These are phyloP conservation scores for Trametes villosa DNA, from an alignment of 768 basidiomycete genomes.

Conservation along the genomic window DNA sequence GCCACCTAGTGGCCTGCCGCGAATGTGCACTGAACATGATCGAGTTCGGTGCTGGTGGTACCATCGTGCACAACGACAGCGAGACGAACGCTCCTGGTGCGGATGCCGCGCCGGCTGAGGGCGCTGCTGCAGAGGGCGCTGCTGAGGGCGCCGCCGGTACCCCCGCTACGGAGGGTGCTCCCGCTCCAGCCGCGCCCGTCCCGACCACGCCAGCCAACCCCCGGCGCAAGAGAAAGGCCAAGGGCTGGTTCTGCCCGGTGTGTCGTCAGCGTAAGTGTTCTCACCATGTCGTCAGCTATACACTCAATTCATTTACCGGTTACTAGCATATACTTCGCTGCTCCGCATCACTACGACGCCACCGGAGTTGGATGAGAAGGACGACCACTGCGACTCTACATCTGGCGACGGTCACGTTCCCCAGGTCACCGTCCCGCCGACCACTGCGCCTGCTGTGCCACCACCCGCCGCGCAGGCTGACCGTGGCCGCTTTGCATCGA, in stretches of 20 bases:
- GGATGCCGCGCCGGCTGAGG: slow-evolving; percentile 6
- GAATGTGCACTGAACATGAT: slow-evolving; percentile 98
- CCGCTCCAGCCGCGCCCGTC: slow-evolving; percentile 18
- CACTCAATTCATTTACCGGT: not conserved
- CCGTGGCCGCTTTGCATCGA: slow-evolving; percentile 25
- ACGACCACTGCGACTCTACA: slow-evolving; percentile 28
- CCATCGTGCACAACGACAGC: slow-evolving; percentile 61
- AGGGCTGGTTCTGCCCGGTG: slow-evolving; percentile 97
- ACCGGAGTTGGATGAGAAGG: slow-evolving; percentile 46
- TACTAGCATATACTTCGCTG: slow-evolving; percentile 83
- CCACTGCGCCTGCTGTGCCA: slow-evolving; percentile 9
- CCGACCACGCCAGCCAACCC: slow-evolving; percentile 31
- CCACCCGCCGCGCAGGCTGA: slow-evolving; percentile 18
- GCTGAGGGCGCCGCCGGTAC: slow-evolving; percentile 23
- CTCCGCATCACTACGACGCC: slow-evolving; percentile 78
- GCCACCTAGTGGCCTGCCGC: slow-evolving; percentile 93
- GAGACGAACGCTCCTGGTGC: slow-evolving; percentile 36
- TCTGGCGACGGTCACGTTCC: slow-evolving; percentile 26
- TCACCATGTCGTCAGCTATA: too few relatives aligned
- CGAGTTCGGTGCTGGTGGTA: slow-evolving; percentile 93
- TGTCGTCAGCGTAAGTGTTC: slow-evolving; percentile 91
- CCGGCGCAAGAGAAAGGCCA: slow-evolving; percentile 88
- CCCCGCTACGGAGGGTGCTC: slow-evolving; percentile 18
- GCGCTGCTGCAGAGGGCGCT: slow-evolving; percentile 6
- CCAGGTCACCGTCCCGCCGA: slow-evolving; percentile 2